Base-by-base conservation (phyloP, 192 early-diverging fungal species). In the Geranomyces variabilis region DNA sequence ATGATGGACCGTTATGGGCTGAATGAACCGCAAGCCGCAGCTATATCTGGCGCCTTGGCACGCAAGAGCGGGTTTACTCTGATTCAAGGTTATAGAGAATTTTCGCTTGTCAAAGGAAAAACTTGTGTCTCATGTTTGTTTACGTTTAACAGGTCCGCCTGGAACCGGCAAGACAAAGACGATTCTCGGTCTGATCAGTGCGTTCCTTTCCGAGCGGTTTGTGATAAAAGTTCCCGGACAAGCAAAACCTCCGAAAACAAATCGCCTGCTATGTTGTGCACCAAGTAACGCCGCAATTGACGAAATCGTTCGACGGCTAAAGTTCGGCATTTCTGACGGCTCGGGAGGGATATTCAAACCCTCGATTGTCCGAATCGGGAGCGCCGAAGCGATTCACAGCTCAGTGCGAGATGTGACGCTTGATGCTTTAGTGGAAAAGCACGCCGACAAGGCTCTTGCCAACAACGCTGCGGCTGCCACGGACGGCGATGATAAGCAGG, bases 231-330 rank as follows among this genome's bases (percentile, higher is more conserved):
- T 73, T 14, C 75, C 77, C 8, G 77, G 77, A 19, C 31, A 73
- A 48, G 47, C 75, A 21, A 44, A 28, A 44, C 33, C 65, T 26
- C 30, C 64, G 26, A 55, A 34, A 9, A 72, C 67, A n/a, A 76
- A 88, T 74, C 76, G 82, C 2, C 70, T 99, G 44, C 80, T 99
- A 6, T 88, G 94, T 9, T 97, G 95, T 67, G 95, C 94, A n/a
- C 96, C 96, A 6, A 92, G 90, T 66, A 99, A 99, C 70, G 95
- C 96, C 3, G 96, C 94, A 0, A 92, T 93, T 34, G 96, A 99
- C 67, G 96, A 99, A 79, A 93, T 99, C 73, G 92, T 91, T 13
- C 90, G 92, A 68, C 86, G 96, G 13, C 63, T 99, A 14, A 91
- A 88, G 76, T 66, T 78, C 0, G 96, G 95, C 28, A 92, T 96